Conservation (phyloP, 208 protist genomes). For the Trypanosoma boissoni region DNA sequence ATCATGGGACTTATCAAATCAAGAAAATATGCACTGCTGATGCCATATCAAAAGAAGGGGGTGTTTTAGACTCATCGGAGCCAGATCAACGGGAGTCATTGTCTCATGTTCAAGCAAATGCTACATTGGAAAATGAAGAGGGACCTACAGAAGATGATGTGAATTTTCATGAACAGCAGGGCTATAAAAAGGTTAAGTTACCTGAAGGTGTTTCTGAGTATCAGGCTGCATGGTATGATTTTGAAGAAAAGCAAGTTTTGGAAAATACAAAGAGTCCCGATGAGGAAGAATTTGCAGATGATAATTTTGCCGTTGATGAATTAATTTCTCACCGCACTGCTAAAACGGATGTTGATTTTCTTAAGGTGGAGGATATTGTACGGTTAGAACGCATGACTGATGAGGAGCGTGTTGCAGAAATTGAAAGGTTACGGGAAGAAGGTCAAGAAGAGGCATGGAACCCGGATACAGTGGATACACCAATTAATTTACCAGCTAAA, state of each 20-base stretch:
- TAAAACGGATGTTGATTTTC: slow-evolving; percentile 82
- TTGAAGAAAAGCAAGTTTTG: slow-evolving; percentile 42
- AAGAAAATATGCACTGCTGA: slow-evolving; percentile 36
- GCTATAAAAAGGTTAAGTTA: slow-evolving; percentile 50
- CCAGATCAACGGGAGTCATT: slow-evolving; percentile 64
- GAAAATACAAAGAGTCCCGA: slow-evolving; percentile 12
- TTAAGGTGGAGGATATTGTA: slow-evolving; percentile 77
- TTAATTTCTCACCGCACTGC: slow-evolving; percentile 67
- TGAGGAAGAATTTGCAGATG: slow-evolving; percentile 31
- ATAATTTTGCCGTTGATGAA: slow-evolving; percentile 53
- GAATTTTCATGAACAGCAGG: slow-evolving; percentile 40
- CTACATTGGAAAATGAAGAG: slow-evolving; percentile 66
- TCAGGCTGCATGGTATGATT: slow-evolving; percentile 78
- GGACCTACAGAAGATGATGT: slow-evolving; percentile 75
- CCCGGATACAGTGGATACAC: slow-evolving; percentile 84
- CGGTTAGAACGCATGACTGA: slow-evolving; percentile 83
- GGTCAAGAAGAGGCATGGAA: slow-evolving; percentile 86
- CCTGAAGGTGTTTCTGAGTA: slow-evolving; percentile 67
- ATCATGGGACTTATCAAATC: slow-evolving; percentile 86
- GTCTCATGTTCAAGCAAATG: slow-evolving; percentile 72
- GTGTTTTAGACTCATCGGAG: slow-evolving; percentile 49
- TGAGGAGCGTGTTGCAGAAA: slow-evolving; percentile 67
- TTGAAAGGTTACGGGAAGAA: slow-evolving; percentile 66
- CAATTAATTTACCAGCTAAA: slow-evolving; percentile 77
- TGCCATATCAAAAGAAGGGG: slow-evolving; percentile 23